phyloP scores from a whole-genome alignment of 139 green algal species.

The Closterium sp. region DNA sequence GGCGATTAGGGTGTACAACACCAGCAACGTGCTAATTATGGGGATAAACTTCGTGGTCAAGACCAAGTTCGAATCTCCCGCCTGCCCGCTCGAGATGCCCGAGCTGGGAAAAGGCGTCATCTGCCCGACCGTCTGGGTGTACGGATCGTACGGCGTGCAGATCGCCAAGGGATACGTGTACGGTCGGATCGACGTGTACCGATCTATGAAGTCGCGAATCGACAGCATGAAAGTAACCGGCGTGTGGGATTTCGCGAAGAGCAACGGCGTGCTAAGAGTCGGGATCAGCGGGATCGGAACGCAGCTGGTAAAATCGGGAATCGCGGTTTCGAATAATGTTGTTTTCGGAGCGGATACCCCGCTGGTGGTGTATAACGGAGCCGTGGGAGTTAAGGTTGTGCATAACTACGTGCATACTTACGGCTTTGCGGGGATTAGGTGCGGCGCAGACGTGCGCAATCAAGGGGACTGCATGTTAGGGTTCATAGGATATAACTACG shows the following conservation, averaged over 20 bases:
- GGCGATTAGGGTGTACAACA: background rate
- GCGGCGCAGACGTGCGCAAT: too few species aligned
- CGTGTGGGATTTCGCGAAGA: background rate
- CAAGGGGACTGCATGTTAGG: too few species aligned
- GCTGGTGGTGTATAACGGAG: background rate
- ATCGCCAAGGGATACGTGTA: background rate
- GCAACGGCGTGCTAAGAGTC: background rate
- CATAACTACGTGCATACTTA: background rate
- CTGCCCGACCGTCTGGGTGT: background rate
- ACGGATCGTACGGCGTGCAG: background rate
- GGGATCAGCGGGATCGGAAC: background rate
- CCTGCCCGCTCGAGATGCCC: background rate
- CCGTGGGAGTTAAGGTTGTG: background rate
- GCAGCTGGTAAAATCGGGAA: background rate
- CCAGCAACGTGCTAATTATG: background rate
- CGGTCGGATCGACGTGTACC: background rate
- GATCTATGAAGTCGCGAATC: background rate
- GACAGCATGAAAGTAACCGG: background rate
- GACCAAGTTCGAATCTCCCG: background rate
- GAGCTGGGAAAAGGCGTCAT: background rate
- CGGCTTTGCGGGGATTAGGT: too few species aligned
- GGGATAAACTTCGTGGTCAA: slow-evolving; percentile 8
- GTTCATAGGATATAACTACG: too few species aligned
- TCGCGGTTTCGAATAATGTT: background rate
- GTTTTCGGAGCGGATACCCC: background rate